Evolutionary conservation across 257 asterid species (phyloP), one percentile per base, ranked within the genome.

Genomic region (Solanum appendiculatum): DNA sequence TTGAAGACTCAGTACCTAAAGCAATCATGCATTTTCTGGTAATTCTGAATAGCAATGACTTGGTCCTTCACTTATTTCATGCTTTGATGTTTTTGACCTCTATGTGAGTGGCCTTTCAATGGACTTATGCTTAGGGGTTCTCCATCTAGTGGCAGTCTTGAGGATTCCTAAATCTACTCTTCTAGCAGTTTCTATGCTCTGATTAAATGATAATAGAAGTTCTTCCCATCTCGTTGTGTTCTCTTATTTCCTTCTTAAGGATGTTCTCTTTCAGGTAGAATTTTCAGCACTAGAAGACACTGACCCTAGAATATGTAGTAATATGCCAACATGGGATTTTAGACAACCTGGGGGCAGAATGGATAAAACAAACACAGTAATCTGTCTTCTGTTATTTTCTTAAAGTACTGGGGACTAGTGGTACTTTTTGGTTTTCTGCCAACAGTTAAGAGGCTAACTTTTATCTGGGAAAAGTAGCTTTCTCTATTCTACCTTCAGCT

Each of bases 11-110:
- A 83, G 92, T 95, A 44, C 98, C 99, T 18, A 96, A 96, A 92
- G 98, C 98, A 83, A 93, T 96, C 87, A 96, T 96, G 99, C 97
- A 96, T 91, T 94, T 94, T 89, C 93, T 96, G 99, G 99, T 96
- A 95, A 90, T 63, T 46, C 68, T 42, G 58, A 31, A 18, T 86
- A 27, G 82, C 80, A 25, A 60, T 39, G 33, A 31, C 27, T 48
- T 80, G 44, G 66, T 46, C 42, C 64, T 80, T 18, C 15, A 46
- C 85, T 29, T 36, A 46, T 75, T 39, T 75, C 83, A 75, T 75
- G 83, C 54, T 40, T 23, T 40, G 40, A 2, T 80, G n/a, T 80
- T 29, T 46, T 80, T 48, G 64, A 29, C 29, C 54, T 80, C 66
- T 80, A 80, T 48, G 29, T 48, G 20, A 29, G 66, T 48, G 64